Evolutionary conservation across 345 rosid genomes (phyloP), one percentile per base, ranked within the genome.

Genomic region (Lumnitzera racemosa): DNA sequence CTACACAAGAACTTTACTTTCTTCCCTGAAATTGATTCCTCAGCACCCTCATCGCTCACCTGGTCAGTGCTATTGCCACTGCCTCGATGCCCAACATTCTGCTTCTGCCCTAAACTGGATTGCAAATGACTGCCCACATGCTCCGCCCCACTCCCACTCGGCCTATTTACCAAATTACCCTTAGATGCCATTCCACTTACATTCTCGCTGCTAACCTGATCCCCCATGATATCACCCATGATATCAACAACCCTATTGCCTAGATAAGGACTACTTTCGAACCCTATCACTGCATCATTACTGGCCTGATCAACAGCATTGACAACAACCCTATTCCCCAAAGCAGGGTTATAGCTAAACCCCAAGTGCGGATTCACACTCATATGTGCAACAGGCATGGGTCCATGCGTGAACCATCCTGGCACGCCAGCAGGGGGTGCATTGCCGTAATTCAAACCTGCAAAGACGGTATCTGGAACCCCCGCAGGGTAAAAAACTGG

Each of bases 1-100:
- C 90, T 84, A 69, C 88, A 87, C 72, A 87, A 72, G 49, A 87
- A 72, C 72, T 84, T 87, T 24, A 87, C 79, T 60, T 80, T 84
- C 72, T 75, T 84, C 66, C 81, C 76, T 1, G 84, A 75, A 16
- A 68, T 72, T 0, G 83, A 78, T 65, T 70, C 83, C 73, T 82
- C 90, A 47, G 73, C 81, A 36, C 87, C 85, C 23, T 84, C 86
- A 54, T 82, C 87, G 50, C 80, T 77, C 11, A 61, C 72, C 57
- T 67, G 75, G 67, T 77, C 83, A 61, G 61, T 63, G 31, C 74
- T 76, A 62, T 63, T 63, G 3, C 77, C 77, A 57, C 71, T 81
- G 58, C 66, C 75, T 53, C 63, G 67, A 23, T 56, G 64, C 17
- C 76, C 77, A 48, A 43, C 59, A 68, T 64, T 71, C 12, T 68